Conservation (phyloP, 441 rosid species). For the Kokia cookei region DNA sequence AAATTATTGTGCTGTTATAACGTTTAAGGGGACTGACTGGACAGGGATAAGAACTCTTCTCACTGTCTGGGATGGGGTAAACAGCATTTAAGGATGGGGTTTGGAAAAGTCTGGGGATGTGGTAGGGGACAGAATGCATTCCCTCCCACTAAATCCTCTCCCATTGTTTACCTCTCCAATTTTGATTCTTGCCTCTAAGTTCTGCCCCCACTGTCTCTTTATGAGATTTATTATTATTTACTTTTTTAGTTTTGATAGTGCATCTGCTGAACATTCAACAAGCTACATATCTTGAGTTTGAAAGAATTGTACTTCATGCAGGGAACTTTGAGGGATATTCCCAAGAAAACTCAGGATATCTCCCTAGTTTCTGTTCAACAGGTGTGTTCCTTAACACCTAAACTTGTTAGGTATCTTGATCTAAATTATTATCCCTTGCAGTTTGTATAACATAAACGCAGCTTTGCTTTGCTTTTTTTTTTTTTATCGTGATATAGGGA, state of each 20-base stretch:
- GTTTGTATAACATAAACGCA: neutral
- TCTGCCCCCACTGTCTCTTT: neutral
- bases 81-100: neutral
- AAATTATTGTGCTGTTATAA: neutral
- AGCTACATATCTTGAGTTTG: neutral
- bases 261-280: neutral
- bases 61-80: neutral
- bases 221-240: neutral
- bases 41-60: neutral
- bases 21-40: neutral
- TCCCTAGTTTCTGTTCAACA: slow-evolving; percentile 36
- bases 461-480: neutral
- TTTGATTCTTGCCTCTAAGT: neutral
- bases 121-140: neutral
- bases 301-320: slow-evolving; percentile 22
- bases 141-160: neutral
- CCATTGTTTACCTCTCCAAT: neutral
- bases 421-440: neutral
- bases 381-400: slow-evolving; percentile 23
- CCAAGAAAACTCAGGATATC: slow-evolving; percentile 48
- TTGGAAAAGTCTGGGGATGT: neutral
- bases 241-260: neutral
- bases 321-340: slow-evolving; percentile 68
- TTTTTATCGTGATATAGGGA: slow-evolving; percentile 24
- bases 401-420: neutral